These are phyloP conservation scores for Heterococcus sp. DNA, from an alignment of 108 stramenopile species.

Conservation along the genomic window DNA sequence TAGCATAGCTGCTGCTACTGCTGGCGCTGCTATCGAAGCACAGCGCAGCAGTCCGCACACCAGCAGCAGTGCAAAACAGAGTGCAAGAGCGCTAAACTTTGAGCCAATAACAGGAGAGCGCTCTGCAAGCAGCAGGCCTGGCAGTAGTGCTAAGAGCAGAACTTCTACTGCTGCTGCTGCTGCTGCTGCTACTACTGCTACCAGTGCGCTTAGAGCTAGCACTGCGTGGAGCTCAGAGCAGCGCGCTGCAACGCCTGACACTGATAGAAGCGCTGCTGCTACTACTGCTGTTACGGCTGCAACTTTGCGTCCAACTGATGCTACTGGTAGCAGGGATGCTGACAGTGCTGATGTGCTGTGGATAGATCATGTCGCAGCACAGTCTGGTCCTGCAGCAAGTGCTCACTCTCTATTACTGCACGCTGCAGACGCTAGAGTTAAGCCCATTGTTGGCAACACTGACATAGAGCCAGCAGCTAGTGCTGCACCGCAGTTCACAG, in stretches of 20 bases:
- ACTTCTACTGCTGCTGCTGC: no score
- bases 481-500: not conserved
- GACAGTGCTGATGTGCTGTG: not conserved
- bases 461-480: slow-evolving; percentile 26
- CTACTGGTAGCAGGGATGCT: no score
- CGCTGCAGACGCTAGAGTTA: slow-evolving; percentile 37
- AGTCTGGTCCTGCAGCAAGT: not conserved
- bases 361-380: not conserved
- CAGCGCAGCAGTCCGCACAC: not conserved
- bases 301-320: no score
- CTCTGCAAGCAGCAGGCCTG: no score
- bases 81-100: no score
- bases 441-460: slow-evolving; percentile 52
- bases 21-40: not conserved
- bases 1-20: not conserved
- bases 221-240: not conserved
- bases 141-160: no score
- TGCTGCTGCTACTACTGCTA: no score
- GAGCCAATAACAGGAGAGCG: no score
- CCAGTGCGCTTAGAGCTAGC: no score
- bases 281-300: no score
- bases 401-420: slow-evolving; percentile 25
- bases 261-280: no score
- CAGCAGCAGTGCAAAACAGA: no score
- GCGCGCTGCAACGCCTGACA: not conserved